Conservation (phyloP, 208 protist species). For the Crithidia sp. region DNA sequence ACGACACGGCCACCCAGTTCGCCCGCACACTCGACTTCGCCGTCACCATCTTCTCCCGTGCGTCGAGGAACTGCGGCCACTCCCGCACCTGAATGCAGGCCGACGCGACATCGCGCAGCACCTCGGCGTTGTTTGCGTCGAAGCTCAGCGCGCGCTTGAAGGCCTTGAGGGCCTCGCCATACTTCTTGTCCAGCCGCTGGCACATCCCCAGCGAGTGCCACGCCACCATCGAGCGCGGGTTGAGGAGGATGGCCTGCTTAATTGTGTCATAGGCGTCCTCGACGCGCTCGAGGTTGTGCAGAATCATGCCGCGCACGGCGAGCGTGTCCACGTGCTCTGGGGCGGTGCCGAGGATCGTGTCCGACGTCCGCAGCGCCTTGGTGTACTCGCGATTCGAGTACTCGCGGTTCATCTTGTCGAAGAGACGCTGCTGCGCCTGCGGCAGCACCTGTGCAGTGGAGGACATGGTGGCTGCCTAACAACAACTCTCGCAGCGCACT, state of each 20-base stretch:
- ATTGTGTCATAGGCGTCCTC: slow-evolving; percentile 73
- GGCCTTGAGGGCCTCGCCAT: slow-evolving; percentile 90
- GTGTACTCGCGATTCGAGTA: slow-evolving; percentile 82
- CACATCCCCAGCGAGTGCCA: slow-evolving; percentile 96
- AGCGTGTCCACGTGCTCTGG: slow-evolving; percentile 85
- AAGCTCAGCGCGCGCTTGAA: slow-evolving; percentile 85
- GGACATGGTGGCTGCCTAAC: neutral
- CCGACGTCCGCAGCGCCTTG: slow-evolving; percentile 79
- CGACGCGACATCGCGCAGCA: slow-evolving; percentile 90
- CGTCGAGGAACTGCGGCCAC: slow-evolving; percentile 89
- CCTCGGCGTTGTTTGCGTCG: slow-evolving; percentile 83
- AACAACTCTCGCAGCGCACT: too few species aligned
- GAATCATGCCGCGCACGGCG: slow-evolving; percentile 78
- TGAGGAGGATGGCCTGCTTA: slow-evolving; percentile 57
- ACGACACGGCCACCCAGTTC: slow-evolving; percentile 89
- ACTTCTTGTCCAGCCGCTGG: slow-evolving; percentile 91
- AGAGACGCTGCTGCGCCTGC: slow-evolving; percentile 64
- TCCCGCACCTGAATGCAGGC: slow-evolving; percentile 94
- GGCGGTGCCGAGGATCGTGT: slow-evolving; percentile 64
- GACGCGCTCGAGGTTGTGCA: slow-evolving; percentile 75
- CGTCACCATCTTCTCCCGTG: slow-evolving; percentile 87
- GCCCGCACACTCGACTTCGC: slow-evolving; percentile 84
- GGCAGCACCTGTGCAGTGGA: slow-evolving; percentile 31
- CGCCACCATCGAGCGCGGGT: slow-evolving; percentile 79
- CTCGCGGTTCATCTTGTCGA: slow-evolving; percentile 80